Conservation (phyloP, 106 monocot genomes). For the Dioscorea alata region DNA sequence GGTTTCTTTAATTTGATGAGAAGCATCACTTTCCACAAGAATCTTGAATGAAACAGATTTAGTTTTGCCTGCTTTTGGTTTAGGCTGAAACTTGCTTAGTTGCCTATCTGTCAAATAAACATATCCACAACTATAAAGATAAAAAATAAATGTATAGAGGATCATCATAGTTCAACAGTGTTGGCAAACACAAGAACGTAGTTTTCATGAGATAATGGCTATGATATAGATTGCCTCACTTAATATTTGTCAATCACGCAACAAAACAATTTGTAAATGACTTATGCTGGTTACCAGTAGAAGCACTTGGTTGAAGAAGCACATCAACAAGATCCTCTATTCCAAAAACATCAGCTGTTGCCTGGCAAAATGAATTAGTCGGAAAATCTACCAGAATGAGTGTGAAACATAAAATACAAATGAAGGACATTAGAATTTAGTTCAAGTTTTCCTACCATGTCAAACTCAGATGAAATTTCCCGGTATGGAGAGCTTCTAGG, state of each 20-base stretch:
- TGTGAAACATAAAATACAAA: neutral
- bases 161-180: neutral
- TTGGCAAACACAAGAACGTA: neutral
- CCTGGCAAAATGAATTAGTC: no score
- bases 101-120: constrained; percentile 7
- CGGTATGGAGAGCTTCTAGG: neutral
- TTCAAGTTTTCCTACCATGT: neutral
- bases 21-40: constrained; percentile 6
- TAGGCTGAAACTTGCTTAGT: constrained; percentile 16
- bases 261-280: neutral
- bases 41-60: constrained; percentile 15
- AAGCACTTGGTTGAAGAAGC: neutral
- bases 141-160: no score
- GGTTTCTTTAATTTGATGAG: neutral
- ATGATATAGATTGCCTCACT: no score
- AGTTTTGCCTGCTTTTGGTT: constrained; percentile 6
- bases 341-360: neutral
- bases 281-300: neutral
- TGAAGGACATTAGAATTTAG: neutral
- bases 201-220: neutral
- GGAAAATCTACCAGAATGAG: neutral
- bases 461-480: neutral
- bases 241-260: no score
- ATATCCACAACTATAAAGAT: neutral
- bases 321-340: neutral